phyloP scores from a whole-genome alignment of 2,329 filamentous ascomycete genomes.

The Colletotrichum liaoningense region DNA sequence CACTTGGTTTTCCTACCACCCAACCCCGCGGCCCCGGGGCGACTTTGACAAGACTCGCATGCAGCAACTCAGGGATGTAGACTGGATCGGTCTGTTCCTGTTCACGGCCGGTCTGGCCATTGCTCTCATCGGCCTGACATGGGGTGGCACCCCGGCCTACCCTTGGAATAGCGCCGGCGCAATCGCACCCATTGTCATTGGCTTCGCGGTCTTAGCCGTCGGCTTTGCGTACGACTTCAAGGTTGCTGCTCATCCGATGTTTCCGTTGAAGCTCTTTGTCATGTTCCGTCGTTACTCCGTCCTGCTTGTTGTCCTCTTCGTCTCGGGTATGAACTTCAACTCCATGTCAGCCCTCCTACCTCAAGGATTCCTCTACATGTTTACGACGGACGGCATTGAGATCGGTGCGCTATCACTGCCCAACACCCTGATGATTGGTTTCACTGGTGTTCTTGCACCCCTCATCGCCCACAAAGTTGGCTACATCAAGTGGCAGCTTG shows the following conservation, averaged over 20 bases:
- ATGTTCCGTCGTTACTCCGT: slow-evolving; percentile 45
- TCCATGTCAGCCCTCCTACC: slow-evolving; percentile 42
- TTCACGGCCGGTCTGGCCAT: slow-evolving; percentile 39
- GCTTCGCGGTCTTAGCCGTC: slow-evolving; percentile 33
- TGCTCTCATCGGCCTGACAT: slow-evolving; percentile 39
- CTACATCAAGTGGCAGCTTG: slow-evolving; percentile 44
- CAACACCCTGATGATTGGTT: slow-evolving; percentile 20
- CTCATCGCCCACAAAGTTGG: slow-evolving; percentile 46
- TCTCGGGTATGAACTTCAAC: slow-evolving; percentile 46
- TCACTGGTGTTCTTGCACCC: slow-evolving; percentile 39
- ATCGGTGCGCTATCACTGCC: slow-evolving; percentile 39
- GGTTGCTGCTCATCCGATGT: slow-evolving; percentile 39
- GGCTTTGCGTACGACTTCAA: slow-evolving; percentile 41
- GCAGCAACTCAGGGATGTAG: slow-evolving; percentile 44
- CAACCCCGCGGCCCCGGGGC: slow-evolving; percentile 41
- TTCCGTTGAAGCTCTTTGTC: slow-evolving; percentile 41
- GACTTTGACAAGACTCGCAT: slow-evolving; percentile 44
- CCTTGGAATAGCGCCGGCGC: slow-evolving; percentile 34
- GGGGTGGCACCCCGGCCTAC: slow-evolving; percentile 32
- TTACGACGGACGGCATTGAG: slow-evolving; percentile 42
- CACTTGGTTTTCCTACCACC: slow-evolving; percentile 42
- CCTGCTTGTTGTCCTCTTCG: slow-evolving; percentile 44
- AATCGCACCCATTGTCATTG: slow-evolving; percentile 38
- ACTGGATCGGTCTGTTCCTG: slow-evolving; percentile 42
- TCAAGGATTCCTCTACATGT: slow-evolving; percentile 46